Conservation (phyloP, 345 rosid species). For the Kernera saxatilis region DNA sequence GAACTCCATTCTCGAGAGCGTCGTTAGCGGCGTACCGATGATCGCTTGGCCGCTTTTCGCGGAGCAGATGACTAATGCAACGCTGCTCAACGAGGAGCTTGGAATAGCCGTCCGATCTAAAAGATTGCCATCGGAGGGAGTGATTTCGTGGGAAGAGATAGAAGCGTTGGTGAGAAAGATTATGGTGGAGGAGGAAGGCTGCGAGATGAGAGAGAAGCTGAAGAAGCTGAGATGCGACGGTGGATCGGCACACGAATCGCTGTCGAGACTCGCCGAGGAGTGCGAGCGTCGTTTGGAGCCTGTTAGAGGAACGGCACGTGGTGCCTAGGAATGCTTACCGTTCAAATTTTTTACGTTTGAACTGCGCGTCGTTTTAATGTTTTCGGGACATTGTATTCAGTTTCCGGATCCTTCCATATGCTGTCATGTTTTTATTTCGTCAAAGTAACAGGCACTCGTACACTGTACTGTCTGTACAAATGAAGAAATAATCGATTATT, state of each 20-base stretch:
- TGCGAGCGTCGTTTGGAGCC: not conserved
- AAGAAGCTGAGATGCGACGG: conserved; percentile 14
- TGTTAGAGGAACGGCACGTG: not conserved
- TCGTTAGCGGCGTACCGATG: conserved; percentile 39
- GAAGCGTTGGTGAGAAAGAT: conserved; percentile 37
- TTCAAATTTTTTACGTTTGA: not conserved
- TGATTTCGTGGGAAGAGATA: conserved; percentile 22
- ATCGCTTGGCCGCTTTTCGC: conserved; percentile 41
- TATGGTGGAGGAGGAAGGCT: conserved; percentile 34
- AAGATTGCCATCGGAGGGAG: not conserved
- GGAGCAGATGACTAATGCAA: not conserved
- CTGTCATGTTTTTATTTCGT: too few species aligned
- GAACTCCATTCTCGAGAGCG: conserved; percentile 56
- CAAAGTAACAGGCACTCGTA: too few species aligned
- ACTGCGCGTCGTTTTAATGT: not conserved
- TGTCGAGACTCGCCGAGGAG: not conserved
- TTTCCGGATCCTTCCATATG: too few species aligned
- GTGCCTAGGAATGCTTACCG: not conserved
- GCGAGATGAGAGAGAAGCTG: conserved; percentile 34
- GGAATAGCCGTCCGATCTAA: conserved; percentile 20
- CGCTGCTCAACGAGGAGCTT: conserved; percentile 40
- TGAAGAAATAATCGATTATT: not conserved
- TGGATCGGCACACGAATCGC: conserved; percentile 3
- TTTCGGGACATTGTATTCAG: not conserved
- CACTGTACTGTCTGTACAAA: too few species aligned